Evolutionary conservation across 805 yeast genomes (phyloP), one percentile per base, ranked within the genome.

Genomic region (Wickerhamiella brachini): DNA sequence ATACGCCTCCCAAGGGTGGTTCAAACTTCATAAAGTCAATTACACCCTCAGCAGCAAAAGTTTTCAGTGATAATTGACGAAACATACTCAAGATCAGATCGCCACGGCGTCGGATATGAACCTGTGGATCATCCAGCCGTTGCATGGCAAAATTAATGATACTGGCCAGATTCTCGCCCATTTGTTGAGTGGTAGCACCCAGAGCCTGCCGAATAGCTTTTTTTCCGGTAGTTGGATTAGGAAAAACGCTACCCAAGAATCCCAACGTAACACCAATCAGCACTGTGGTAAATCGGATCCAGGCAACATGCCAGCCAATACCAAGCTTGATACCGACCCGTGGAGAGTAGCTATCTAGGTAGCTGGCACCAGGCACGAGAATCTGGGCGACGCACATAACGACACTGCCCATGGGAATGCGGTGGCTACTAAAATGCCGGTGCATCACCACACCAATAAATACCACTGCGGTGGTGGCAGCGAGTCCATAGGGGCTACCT

Each of bases 231-330:
- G 53, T 48, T 0, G 69, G 62, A 21, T 54, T 48, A 1, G 70
- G 70, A 15, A 65, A 50, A 7, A 65, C 46, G 3, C 66, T 62
- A 3, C 64, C 66, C 2, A 67, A 43, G 44, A 64, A 61, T 1
- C 61, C 66, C 5, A 64, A 52, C 3, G 61, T 13, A 17, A 67
- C 50, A 3, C 70, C 70, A 26, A 60, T 54, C 2, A 58, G 43
- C 7, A 65, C 69, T 5, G 65, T 60, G 3, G 62, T 63, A 38
- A 64, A 62, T 13, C 69, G 58, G n/a, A 64, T 54, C 67, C 68
- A 65, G 1, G 69, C 68, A 17, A 62, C 62, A 0, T 54, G 51
- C 50, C 55, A 65, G 3, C 71, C 71, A 4, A 53, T 50, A 1
- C 60, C 63, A 6, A 62, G 54, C 12, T 42, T 54, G 13, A 53